phyloP scores from a whole-genome alignment of 1,284 basidiomycete genomes.

The Termitomyces sp. region DNA sequence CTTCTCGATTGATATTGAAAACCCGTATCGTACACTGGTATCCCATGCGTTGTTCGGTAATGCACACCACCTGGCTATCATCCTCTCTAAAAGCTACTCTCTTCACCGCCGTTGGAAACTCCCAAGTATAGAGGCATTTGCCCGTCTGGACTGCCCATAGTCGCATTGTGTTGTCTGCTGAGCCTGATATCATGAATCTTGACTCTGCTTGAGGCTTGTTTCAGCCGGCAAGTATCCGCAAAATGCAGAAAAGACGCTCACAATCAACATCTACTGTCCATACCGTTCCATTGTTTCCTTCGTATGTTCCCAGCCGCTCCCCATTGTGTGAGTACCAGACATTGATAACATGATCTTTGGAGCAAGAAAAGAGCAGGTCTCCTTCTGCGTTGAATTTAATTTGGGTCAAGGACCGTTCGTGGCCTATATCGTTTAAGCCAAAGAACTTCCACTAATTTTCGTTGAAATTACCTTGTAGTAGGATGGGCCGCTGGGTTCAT shows the following conservation, averaged over 20 bases:
- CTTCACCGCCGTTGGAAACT: constrained; percentile 97
- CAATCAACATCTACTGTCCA: constrained; percentile 97
- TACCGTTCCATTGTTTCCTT: constrained; percentile 94
- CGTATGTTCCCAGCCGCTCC: constrained; percentile 94
- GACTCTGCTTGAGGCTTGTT: constrained; percentile 60
- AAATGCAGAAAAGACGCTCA: constrained; percentile 40
- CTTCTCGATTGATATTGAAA: constrained; percentile 82
- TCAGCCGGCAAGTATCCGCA: constrained; percentile 4
- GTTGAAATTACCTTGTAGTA: constrained; percentile 33
- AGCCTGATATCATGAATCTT: constrained; percentile 82
- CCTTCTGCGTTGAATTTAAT: constrained; percentile 96
- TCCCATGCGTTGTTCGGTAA: constrained; percentile 97
- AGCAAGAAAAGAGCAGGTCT: constrained; percentile 93
- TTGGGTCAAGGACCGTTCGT: constrained; percentile 97
- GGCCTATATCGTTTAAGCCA: constrained; percentile 49
- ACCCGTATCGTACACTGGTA: constrained; percentile 83
- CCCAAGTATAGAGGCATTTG: constrained; percentile 91
- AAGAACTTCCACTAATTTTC: constrained; percentile 1
- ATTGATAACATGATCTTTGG: constrained; percentile 94
- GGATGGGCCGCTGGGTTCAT: constrained; percentile 32
- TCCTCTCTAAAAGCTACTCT: constrained; percentile 89
- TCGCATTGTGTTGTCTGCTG: constrained; percentile 87
- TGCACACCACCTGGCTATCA: constrained; percentile 81
- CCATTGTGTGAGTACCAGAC: constrained; percentile 99
- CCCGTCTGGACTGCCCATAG: constrained; percentile 91